Conservation (phyloP, 2,329 filamentous ascomycete species). For the Claviceps spartinae region DNA sequence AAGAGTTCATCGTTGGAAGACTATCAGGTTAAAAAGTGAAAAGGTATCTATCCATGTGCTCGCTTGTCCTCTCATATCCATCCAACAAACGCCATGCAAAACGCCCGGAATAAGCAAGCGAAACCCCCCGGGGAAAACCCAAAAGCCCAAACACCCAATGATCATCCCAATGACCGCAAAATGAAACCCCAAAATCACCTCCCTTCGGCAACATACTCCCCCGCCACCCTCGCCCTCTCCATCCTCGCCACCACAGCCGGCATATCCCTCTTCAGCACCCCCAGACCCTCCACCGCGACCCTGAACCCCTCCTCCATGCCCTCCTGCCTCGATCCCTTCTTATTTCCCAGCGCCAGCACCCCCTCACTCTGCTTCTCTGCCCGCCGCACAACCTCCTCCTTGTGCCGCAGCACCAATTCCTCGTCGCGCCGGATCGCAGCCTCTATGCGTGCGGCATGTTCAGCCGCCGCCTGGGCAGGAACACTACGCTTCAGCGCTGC, state of each 20-base stretch:
- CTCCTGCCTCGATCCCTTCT: slow-evolving; percentile 27
- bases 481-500: slow-evolving; percentile 43
- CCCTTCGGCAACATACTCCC: slow-evolving; percentile 37
- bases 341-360: slow-evolving; percentile 15
- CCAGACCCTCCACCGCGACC: slow-evolving; percentile 36
- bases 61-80: neutral
- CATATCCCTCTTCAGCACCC: slow-evolving; percentile 43
- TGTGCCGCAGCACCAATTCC: slow-evolving; percentile 23
- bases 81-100: neutral
- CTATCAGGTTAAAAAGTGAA: neutral
- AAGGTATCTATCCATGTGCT: neutral
- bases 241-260: slow-evolving; percentile 49
- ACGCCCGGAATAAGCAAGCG: neutral
- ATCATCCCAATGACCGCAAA: neutral
- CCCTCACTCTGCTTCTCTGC: slow-evolving; percentile 12
- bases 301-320: slow-evolving; percentile 32
- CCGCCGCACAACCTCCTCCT: slow-evolving; percentile 9
- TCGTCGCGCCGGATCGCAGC: slow-evolving; percentile 33
- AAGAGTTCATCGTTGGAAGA: neutral
- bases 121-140: neutral
- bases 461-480: slow-evolving; percentile 29
- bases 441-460: slow-evolving; percentile 27
- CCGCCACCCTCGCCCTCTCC: slow-evolving; percentile 48
- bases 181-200: slow-evolving; percentile 2
- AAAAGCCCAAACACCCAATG: neutral